Evolutionary conservation across 75 land plant genomes (phyloP).

Genomic region (Sequoia sempervirens): DNA sequence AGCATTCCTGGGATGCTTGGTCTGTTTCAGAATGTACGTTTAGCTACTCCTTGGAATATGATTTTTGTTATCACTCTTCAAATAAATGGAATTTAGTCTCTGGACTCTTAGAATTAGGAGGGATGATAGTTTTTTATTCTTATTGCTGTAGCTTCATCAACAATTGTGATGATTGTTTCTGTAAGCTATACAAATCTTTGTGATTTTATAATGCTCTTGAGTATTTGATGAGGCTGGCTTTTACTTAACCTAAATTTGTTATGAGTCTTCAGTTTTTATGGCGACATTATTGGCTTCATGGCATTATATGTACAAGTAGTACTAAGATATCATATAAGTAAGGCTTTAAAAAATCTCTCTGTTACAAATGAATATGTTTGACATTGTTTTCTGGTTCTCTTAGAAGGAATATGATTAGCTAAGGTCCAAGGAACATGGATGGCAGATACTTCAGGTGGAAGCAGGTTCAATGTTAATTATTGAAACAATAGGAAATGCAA

Average conservation of each 20-base stretch:
- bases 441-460: no score
- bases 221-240: neutral
- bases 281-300: neutral
- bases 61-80: neutral
- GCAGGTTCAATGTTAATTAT: no score
- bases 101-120: neutral
- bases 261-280: neutral
- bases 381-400: neutral
- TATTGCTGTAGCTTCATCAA: neutral
- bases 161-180: neutral
- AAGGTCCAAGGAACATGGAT: no score
- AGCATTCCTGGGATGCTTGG: slow-evolving; percentile 99
- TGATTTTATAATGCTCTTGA: neutral
- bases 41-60: neutral
- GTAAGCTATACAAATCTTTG: neutral
- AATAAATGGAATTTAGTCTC: neutral
- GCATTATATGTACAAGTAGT: neutral
- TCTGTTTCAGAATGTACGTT: slow-evolving; percentile 91
- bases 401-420: no score
- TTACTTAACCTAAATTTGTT: neutral
- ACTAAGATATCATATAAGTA: neutral
- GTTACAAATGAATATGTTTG: neutral
- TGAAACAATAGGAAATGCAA: no score
- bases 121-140: neutral
- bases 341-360: no score